Evolutionary conservation across 352 stramenopile genomes (phyloP).

Genomic region (Globisporangium abappressorium): DNA sequence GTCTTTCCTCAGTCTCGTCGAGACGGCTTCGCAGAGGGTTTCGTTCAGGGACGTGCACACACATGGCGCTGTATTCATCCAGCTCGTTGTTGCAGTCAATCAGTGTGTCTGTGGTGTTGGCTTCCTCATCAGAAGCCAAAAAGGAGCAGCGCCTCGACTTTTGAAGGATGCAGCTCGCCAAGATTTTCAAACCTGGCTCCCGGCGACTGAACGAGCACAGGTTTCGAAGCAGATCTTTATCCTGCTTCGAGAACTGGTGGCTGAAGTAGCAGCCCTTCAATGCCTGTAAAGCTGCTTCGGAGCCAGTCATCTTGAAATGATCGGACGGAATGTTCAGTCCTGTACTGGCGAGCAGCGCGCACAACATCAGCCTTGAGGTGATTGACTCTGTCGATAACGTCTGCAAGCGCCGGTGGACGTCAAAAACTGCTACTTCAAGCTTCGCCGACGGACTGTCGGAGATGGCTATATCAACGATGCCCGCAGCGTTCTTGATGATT

Average conservation of each 20-base stretch:
- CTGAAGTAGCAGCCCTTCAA: slow-evolving; percentile 36
- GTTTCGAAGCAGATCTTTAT: slow-evolving; percentile 23
- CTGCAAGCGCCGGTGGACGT: slow-evolving; percentile 31
- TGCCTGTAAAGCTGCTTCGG: slow-evolving; percentile 39
- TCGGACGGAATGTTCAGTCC: slow-evolving; percentile 27
- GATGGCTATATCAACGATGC: slow-evolving; percentile 26
- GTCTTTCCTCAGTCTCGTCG: slow-evolving; percentile 19
- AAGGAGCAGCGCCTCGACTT: slow-evolving; percentile 31
- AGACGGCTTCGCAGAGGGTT: slow-evolving; percentile 27
- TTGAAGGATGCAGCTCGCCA: slow-evolving; percentile 26
- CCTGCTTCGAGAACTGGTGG: slow-evolving; percentile 26
- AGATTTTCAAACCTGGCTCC: slow-evolving; percentile 38
- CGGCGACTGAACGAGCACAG: slow-evolving; percentile 33
- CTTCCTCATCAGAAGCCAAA: slow-evolving; percentile 20
- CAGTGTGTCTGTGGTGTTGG: not conserved
- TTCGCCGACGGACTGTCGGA: slow-evolving; percentile 4
- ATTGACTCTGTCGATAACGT: slow-evolving; percentile 38
- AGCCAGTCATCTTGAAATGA: slow-evolving; percentile 41
- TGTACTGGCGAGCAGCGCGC: slow-evolving; percentile 30
- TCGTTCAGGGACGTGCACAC: slow-evolving; percentile 5
- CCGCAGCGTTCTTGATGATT: slow-evolving; percentile 12
- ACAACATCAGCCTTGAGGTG: slow-evolving; percentile 35
- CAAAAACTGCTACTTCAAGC: slow-evolving; percentile 27
- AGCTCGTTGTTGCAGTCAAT: slow-evolving; percentile 18
- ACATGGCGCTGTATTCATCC: slow-evolving; percentile 22